A percentile compares a stretch with the other conserved stretches of the same genome.
phyloP scores from a whole-genome alignment of 192 early-diverging fungal genomes.

The Kickxella alabastrina region DNA sequence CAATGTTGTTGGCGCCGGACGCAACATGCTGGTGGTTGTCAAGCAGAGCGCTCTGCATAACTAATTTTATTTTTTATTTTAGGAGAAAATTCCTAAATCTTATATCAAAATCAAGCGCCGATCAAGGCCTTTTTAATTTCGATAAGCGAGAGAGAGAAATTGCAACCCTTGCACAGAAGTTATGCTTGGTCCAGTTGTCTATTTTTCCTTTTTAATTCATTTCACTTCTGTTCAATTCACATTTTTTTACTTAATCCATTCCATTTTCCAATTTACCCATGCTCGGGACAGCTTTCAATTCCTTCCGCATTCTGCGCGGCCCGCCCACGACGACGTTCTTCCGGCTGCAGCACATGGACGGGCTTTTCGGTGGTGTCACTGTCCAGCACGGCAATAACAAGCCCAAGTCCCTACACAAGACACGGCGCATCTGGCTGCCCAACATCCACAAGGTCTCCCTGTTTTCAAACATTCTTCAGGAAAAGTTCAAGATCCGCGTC shows the following conservation, averaged over 20 bases:
- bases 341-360: slow-evolving; percentile 29
- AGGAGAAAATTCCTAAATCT: too few relatives aligned
- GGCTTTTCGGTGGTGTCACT: slow-evolving; percentile 26
- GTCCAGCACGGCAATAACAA: slow-evolving; percentile 50
- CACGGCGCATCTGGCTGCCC: slow-evolving; percentile 72
- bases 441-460: slow-evolving; percentile 67
- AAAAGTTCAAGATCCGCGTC: slow-evolving; percentile 57
- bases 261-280: not conserved
- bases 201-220: slow-evolving; percentile 1
- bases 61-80: slow-evolving; percentile 4
- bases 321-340: slow-evolving; percentile 27
- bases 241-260: not conserved
- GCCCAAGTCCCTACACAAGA: slow-evolving; percentile 64
- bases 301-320: slow-evolving; percentile 25
- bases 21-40: slow-evolving; percentile 40
- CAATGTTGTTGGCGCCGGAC: slow-evolving; percentile 39
- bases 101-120: too few relatives aligned
- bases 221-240: not conserved
- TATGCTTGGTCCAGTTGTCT: too few relatives aligned
- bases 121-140: too few relatives aligned
- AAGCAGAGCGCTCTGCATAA: slow-evolving; percentile 37
- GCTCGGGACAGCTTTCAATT: too few relatives aligned
- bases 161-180: too few relatives aligned
- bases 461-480: slow-evolving; percentile 61
- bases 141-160: too few relatives aligned